Evolutionary conservation across 805 yeast species (phyloP).

Genomic region (Suhomyces tanzawaensis): DNA sequence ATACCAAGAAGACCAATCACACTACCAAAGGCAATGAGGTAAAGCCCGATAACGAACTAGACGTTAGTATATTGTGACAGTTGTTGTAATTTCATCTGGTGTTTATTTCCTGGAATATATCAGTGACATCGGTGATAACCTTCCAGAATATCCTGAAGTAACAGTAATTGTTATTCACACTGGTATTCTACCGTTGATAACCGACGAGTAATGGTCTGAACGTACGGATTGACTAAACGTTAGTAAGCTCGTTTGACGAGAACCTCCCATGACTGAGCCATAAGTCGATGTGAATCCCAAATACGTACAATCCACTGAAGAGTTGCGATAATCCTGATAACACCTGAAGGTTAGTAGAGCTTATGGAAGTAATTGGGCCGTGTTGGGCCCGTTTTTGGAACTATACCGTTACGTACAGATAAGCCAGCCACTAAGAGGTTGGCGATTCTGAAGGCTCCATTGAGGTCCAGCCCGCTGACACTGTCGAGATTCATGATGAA

Average conservation of each 20-base stretch:
- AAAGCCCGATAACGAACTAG: slow-evolving; percentile 58
- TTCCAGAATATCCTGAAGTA: no score
- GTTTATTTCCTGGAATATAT: no score
- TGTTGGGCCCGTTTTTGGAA: background rate
- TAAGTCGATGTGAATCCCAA: no score
- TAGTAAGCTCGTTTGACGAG: slow-evolving; percentile 14
- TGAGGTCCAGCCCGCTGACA: slow-evolving; percentile 41
- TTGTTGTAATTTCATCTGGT: no score
- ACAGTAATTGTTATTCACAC: no score
- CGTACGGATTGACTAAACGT: slow-evolving; percentile 36
- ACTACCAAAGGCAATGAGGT: slow-evolving; percentile 53
- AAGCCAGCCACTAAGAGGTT: slow-evolving; percentile 57
- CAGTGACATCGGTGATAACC: no score
- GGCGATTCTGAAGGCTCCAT: slow-evolving; percentile 46
- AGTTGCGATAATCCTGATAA: slow-evolving; percentile 50
- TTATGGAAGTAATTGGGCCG: background rate
- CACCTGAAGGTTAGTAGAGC: slow-evolving; percentile 27
- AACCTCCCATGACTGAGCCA: no score
- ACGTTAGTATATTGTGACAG: no score
- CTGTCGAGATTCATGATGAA: slow-evolving; percentile 43
- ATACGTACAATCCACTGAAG: slow-evolving; percentile 47
- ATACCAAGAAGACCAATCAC: slow-evolving; percentile 49
- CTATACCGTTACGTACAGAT: slow-evolving; percentile 39
- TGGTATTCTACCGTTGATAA: no score
- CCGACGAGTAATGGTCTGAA: no score